Percentiles rank a stretch among this genome's conserved stretches.
phyloP scores from a whole-genome alignment of 148 eudicot species.

The Camellia sinensis region DNA sequence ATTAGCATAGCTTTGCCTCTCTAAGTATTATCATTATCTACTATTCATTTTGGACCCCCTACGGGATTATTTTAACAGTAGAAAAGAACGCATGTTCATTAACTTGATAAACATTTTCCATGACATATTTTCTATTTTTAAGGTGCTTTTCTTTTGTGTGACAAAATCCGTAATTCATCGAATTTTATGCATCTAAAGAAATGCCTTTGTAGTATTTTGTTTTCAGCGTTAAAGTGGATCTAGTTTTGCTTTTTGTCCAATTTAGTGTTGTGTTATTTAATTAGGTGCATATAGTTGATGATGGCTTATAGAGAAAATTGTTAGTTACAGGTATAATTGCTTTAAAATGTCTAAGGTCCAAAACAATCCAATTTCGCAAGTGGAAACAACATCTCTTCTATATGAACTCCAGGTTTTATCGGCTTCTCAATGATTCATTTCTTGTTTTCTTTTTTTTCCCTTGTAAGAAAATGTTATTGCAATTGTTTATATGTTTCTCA shows the following conservation, averaged over 20 bases:
- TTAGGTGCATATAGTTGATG: background rate
- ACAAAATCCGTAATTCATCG: background rate
- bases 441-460: background rate
- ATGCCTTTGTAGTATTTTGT: background rate
- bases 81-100: background rate
- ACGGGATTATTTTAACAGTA: background rate
- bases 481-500: background rate
- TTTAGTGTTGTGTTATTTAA: background rate
- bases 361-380: constrained; percentile 34
- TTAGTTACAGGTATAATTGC: constrained; percentile 16
- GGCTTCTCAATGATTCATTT: background rate
- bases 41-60: no score
- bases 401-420: constrained; percentile 52
- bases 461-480: background rate
- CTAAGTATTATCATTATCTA: no score
- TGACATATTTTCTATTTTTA: background rate
- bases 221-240: background rate
- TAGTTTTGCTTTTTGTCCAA: background rate
- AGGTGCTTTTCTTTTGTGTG: background rate
- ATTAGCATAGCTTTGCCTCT: no score
- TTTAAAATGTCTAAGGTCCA: constrained; percentile 30
- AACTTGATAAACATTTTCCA: background rate
- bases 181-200: background rate
- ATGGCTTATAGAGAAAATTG: background rate
- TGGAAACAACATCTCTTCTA: constrained; percentile 48